Base-by-base conservation (phyloP, 129 eudicot genomes). In the Artemisia argyi region DNA sequence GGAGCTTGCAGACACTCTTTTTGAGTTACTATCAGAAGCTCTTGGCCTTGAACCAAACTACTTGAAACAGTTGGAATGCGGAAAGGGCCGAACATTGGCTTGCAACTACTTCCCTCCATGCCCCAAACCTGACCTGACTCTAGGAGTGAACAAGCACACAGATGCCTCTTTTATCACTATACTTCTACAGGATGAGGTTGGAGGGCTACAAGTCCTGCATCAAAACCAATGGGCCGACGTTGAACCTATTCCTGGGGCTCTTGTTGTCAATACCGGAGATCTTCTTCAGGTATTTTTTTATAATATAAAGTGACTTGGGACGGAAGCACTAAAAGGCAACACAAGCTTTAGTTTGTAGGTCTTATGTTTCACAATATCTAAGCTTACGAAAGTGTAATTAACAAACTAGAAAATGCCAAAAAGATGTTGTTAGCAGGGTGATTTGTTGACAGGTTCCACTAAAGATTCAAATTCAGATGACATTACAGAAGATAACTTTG, bases 31-130 rank as follows among this genome's bases (percentile, higher is more conserved):
- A 47, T 85, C 95, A 0, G 83, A 82, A 75, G 85, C 81, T 19
- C 83, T 85, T 65, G 90, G 90, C 15, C 83, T 85, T 3, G 47
- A 80, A 53, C 28, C 90, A 1, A 65, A 64, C 26, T 72, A 77
- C 58, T 78, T 88, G 11, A 73, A 70, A 56, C 70, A 30, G 11
- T 69, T 81, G 74, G 82, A 80, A 49, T 85, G 84, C 39, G 69
- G 65, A 2, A 61, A 71, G 55, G 80, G 76, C n/a, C 69, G 30
- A 35, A 55, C 16, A 35, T 0, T 88, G 4, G 67, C 56, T 15
- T 22, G 81, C 26, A 84, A 88, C 74, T 88, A 77, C 48, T 88
- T 82, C 59, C 95, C 95, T 5, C 69, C 83, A 15, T 88, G 95
- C 61, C 95, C 95, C 0, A 71, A 82, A 46, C 90, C 90, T 22